Evolutionary conservation across 495 filamentous ascomycete genomes (phyloP).

Genomic region (Hypoxylon crocopeplum): DNA sequence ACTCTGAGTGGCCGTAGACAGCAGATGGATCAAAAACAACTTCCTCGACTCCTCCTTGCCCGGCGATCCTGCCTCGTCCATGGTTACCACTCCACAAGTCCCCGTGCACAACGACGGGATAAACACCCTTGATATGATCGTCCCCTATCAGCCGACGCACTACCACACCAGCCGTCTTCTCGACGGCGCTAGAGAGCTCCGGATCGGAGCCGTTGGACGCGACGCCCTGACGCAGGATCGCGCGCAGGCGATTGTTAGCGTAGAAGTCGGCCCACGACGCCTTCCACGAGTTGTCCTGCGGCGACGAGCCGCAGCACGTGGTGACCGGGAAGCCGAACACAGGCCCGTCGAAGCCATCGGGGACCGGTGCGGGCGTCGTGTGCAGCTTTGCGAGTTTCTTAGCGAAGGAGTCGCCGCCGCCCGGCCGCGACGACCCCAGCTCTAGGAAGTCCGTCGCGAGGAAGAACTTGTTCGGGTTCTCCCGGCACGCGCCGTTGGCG

Average conservation of each 20-base stretch:
- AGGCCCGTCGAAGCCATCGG: slow-evolving; percentile 61
- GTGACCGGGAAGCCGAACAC: slow-evolving; percentile 83
- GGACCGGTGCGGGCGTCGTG: slow-evolving; percentile 72
- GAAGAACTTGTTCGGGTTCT: slow-evolving; percentile 62
- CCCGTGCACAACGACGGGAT: slow-evolving; percentile 84
- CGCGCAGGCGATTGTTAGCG: slow-evolving; percentile 71
- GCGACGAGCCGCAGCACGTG: slow-evolving; percentile 84
- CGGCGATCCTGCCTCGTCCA: slow-evolving; percentile 68
- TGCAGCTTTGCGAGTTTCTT: slow-evolving; percentile 81
- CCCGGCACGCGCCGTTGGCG: slow-evolving; percentile 68
- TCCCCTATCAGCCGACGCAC: slow-evolving; percentile 77
- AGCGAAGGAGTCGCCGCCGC: slow-evolving; percentile 64
- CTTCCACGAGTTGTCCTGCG: slow-evolving; percentile 74
- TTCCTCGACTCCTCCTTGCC: slow-evolving; percentile 66
- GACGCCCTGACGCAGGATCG: slow-evolving; percentile 65
- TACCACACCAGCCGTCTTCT: slow-evolving; percentile 64
- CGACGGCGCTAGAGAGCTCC: slow-evolving; percentile 66
- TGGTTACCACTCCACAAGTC: slow-evolving; percentile 93
- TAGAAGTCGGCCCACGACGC: slow-evolving; percentile 84
- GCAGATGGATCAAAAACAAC: slow-evolving; percentile 84
- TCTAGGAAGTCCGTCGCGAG: slow-evolving; percentile 85
- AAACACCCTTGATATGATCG: slow-evolving; percentile 64
- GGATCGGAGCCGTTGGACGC: slow-evolving; percentile 67
- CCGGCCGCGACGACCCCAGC: slow-evolving; percentile 51
- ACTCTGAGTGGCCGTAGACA: slow-evolving; percentile 87